phyloP scores from a whole-genome alignment of 306 rosid genomes.

The Sicyos baderoa region DNA sequence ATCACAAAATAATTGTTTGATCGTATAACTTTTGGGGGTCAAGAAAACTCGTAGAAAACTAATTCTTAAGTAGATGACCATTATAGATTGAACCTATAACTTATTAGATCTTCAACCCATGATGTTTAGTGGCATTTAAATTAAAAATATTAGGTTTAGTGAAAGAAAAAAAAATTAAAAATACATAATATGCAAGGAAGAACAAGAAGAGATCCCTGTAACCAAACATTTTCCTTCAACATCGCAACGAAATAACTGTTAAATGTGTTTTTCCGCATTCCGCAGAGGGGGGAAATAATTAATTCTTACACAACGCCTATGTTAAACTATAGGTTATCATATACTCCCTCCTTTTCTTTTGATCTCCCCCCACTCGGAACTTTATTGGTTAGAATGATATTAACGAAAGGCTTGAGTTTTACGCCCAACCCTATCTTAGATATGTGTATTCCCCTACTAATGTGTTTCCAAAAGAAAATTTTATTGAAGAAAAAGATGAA shows the following conservation, averaged over 20 bases:
- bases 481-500: not conserved
- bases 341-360: not conserved
- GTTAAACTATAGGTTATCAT: not conserved
- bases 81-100: too few relatives aligned
- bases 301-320: not conserved
- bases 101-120: too few relatives aligned
- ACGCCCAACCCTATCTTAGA: slow-evolving; percentile 31
- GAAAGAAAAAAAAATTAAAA: not conserved
- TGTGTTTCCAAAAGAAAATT: not conserved
- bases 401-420: slow-evolving; percentile 36
- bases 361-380: slow-evolving; percentile 1
- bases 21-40: too few relatives aligned
- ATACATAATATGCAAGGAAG: not conserved
- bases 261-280: not conserved
- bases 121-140: not conserved
- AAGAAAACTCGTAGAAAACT: too few relatives aligned
- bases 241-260: not conserved
- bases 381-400: not conserved
- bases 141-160: not conserved
- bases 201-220: not conserved
- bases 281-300: not conserved
- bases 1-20: too few relatives aligned
- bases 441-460: slow-evolving; percentile 38
- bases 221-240: not conserved
- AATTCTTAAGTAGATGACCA: too few relatives aligned